phyloP scores from a whole-genome alignment of 2,329 filamentous ascomycete species.

The Neonectria ditissima region DNA sequence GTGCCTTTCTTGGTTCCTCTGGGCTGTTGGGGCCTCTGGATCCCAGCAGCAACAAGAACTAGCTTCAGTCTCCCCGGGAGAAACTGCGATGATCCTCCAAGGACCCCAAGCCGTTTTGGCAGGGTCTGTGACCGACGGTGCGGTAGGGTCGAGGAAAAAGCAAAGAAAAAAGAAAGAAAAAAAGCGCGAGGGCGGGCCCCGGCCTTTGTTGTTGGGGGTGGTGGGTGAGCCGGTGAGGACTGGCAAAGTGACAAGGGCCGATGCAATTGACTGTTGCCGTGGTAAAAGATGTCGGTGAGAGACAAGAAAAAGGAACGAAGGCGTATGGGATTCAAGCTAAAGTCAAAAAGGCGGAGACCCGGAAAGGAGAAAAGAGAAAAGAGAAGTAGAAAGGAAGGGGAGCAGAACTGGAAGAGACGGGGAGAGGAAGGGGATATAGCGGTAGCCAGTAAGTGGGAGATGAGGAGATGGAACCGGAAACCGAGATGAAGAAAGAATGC shows the following conservation, averaged over 20 bases:
- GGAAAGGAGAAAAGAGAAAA: slow-evolving; percentile 7
- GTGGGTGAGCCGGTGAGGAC: too few species aligned
- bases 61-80: slow-evolving; percentile 16
- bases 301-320: slow-evolving; percentile 5
- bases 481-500: slow-evolving; percentile 6
- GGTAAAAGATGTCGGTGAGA: slow-evolving; percentile 15
- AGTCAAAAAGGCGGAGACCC: slow-evolving; percentile 2
- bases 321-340: slow-evolving; percentile 5
- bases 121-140: slow-evolving; percentile 18
- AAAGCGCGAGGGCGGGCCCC: not conserved
- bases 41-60: slow-evolving; percentile 10
- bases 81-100: slow-evolving; percentile 24
- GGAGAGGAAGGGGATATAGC: slow-evolving; percentile 20
- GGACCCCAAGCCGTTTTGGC: not conserved
- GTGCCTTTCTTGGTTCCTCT: slow-evolving; percentile 1
- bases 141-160: slow-evolving; percentile 33
- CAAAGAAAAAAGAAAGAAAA: slow-evolving; percentile 23
- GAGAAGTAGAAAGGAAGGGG: slow-evolving; percentile 14
- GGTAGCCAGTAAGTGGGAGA: slow-evolving; percentile 2
- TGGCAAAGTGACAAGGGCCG: not conserved
- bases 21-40: slow-evolving; percentile 5
- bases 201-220: slow-evolving; percentile 1
- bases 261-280: slow-evolving; percentile 14
- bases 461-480: slow-evolving; percentile 2
- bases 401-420: slow-evolving; percentile 1